Conservation (phyloP, 1,284 basidiomycete species). For the Cerioporus squamosus region DNA sequence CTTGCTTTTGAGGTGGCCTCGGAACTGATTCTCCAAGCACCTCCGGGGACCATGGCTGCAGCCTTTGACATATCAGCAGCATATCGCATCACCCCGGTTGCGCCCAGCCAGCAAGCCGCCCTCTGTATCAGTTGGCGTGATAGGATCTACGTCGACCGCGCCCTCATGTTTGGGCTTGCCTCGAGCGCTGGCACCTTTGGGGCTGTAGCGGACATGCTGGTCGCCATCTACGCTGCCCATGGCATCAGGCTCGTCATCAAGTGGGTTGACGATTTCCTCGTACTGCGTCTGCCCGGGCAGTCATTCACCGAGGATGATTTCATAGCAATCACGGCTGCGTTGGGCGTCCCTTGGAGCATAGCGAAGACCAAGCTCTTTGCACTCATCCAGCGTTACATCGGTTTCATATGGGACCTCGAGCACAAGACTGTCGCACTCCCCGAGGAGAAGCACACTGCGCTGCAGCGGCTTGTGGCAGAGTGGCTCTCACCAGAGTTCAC, state of each 20-base stretch:
- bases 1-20: slow-evolving; percentile 35
- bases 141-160: slow-evolving; percentile 37
- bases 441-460: slow-evolving; percentile 29
- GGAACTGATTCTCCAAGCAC: slow-evolving; percentile 29
- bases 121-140: slow-evolving; percentile 37
- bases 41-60: slow-evolving; percentile 35
- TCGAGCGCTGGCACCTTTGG: slow-evolving; percentile 45
- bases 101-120: slow-evolving; percentile 36
- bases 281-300: slow-evolving; percentile 31
- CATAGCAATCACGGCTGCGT: slow-evolving; percentile 27
- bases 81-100: slow-evolving; percentile 40
- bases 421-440: slow-evolving; percentile 34
- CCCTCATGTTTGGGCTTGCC: slow-evolving; percentile 38
- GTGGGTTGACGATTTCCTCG: slow-evolving; percentile 49
- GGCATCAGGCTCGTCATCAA: slow-evolving; percentile 35
- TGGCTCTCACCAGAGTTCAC: slow-evolving; percentile 21
- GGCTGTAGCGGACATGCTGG: slow-evolving; percentile 39
- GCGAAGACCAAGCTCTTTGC: slow-evolving; percentile 34
- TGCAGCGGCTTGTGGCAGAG: slow-evolving; percentile 8
- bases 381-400: slow-evolving; percentile 36
- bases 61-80: slow-evolving; percentile 44
- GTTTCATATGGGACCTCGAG: slow-evolving; percentile 42
- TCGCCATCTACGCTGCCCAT: slow-evolving; percentile 33
- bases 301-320: slow-evolving; percentile 36
- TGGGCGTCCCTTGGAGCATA: slow-evolving; percentile 40